phyloP scores from a whole-genome alignment of 805 yeast species.

The Ogataea philodendri region DNA sequence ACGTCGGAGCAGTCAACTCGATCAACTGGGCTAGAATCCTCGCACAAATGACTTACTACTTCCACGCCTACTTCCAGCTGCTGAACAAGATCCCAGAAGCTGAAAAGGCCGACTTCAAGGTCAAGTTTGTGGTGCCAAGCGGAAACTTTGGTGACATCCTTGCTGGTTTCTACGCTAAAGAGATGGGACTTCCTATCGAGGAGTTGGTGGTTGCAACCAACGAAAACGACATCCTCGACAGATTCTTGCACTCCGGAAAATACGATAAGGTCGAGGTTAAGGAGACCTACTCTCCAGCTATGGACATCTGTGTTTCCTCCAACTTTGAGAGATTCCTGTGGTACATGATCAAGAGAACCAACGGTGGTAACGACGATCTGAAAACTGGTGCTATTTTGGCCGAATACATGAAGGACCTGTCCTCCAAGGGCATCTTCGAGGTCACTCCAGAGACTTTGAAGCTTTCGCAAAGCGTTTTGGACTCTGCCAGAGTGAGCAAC shows the following conservation, averaged over 20 bases:
- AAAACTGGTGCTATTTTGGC: constrained; percentile 74
- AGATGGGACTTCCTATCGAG: constrained; percentile 92
- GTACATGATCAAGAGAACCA: constrained; percentile 81
- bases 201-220: constrained; percentile 91
- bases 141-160: constrained; percentile 98
- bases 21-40: constrained; percentile 99
- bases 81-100: constrained; percentile 36
- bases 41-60: constrained; percentile 97
- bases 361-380: constrained; percentile 52
- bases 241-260: constrained; percentile 83
- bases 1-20: constrained; percentile 96
- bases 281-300: constrained; percentile 94
- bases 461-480: constrained; percentile 68
- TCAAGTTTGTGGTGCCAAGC: constrained; percentile 90
- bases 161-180: constrained; percentile 92
- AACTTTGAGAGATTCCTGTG: constrained; percentile 96
- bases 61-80: constrained; percentile 83
- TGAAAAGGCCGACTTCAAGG: constrained; percentile 40
- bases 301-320: constrained; percentile 95
- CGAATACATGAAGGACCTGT: constrained; percentile 77
- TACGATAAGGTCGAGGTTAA: constrained; percentile 80
- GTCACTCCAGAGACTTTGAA: constrained; percentile 64
- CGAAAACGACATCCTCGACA: constrained; percentile 89
- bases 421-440: constrained; percentile 68
- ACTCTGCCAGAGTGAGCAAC: constrained; percentile 77